These are phyloP conservation scores for Colletotrichum coccodes DNA, from an alignment of 2,329 filamentous ascomycete species.

Conservation along the genomic window DNA sequence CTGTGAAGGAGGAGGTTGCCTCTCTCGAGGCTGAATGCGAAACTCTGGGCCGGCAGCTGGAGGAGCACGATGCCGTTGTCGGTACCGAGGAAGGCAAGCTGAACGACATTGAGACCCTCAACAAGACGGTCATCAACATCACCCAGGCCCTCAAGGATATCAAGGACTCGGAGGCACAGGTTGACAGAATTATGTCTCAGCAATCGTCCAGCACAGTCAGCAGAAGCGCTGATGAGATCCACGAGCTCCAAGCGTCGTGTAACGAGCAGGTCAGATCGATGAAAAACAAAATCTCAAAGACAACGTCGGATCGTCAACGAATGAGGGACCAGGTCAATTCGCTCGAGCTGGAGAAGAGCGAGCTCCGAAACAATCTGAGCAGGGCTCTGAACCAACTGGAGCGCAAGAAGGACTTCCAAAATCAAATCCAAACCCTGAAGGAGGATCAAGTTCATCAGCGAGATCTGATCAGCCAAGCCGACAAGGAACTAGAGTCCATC, in stretches of 20 bases:
- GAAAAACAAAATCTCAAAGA: constrained; percentile 72
- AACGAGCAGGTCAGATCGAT: constrained; percentile 73
- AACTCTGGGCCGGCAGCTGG: constrained; percentile 67
- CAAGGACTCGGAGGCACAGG: constrained; percentile 75
- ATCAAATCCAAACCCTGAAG: constrained; percentile 79
- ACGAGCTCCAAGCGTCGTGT: constrained; percentile 75
- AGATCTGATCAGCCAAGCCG: constrained; percentile 74
- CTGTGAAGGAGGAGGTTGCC: constrained; percentile 71
- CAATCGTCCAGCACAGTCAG: constrained; percentile 75
- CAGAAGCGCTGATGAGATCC: constrained; percentile 84
- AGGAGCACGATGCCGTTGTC: constrained; percentile 75
- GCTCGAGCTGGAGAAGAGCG: constrained; percentile 81
- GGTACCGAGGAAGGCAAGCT: constrained; percentile 72
- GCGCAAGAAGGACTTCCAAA: constrained; percentile 77
- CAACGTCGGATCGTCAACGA: constrained; percentile 78
- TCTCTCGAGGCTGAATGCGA: constrained; percentile 71
- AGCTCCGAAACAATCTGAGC: constrained; percentile 78
- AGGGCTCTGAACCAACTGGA: constrained; percentile 80
- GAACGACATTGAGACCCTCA: constrained; percentile 79
- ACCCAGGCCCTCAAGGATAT: constrained; percentile 78
- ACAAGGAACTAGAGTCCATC: constrained; percentile 79
- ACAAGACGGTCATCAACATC: constrained; percentile 81
- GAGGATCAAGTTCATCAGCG: constrained; percentile 75
- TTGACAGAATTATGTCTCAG: constrained; percentile 79
- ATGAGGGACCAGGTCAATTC: constrained; percentile 73